A percentile compares a stretch with the other conserved stretches of the same genome.
phyloP scores from a whole-genome alignment of 257 asterid genomes.

The Catharanthus roseus region DNA sequence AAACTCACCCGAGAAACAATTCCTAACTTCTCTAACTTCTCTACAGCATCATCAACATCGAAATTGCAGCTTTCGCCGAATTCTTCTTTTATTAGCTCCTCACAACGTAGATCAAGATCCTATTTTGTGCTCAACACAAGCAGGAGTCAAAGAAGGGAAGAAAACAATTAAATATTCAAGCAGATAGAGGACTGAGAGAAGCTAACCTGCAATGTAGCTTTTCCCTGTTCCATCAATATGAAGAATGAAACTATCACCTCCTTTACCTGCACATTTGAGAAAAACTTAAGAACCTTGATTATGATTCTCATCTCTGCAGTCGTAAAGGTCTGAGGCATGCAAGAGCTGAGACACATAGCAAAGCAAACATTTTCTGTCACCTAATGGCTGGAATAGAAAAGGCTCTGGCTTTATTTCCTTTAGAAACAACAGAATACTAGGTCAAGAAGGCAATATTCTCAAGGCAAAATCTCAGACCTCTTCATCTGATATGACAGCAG shows the following conservation, averaged over 20 bases:
- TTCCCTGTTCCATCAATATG: slow-evolving; percentile 95
- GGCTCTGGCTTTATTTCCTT: neutral
- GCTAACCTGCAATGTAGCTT: slow-evolving; percentile 83
- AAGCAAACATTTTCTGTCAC: neutral
- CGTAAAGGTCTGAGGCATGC: neutral
- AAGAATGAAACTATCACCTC: slow-evolving; percentile 93
- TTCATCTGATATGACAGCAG: neutral
- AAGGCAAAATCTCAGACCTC: neutral
- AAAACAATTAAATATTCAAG: slow-evolving; percentile 8
- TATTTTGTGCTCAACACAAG: slow-evolving; percentile 21
- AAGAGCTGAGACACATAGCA: neutral
- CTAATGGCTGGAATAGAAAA: neutral
- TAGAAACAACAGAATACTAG: neutral
- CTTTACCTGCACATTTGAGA: slow-evolving; percentile 68
- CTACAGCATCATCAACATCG: slow-evolving; percentile 92
- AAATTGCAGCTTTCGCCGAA: slow-evolving; percentile 79
- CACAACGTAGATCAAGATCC: slow-evolving; percentile 93
- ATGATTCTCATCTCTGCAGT: neutral
- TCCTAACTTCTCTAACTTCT: slow-evolving; percentile 84
- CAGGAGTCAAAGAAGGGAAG: slow-evolving; percentile 8
- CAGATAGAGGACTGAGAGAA: neutral
- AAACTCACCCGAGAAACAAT: slow-evolving; percentile 76
- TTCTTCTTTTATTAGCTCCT: slow-evolving; percentile 83
- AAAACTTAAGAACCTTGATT: slow-evolving; percentile 5
- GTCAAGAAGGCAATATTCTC: neutral